These are phyloP conservation scores for Pichia sp. DNA, from an alignment of 1,139 yeast genomes.

Conservation along the genomic window DNA sequence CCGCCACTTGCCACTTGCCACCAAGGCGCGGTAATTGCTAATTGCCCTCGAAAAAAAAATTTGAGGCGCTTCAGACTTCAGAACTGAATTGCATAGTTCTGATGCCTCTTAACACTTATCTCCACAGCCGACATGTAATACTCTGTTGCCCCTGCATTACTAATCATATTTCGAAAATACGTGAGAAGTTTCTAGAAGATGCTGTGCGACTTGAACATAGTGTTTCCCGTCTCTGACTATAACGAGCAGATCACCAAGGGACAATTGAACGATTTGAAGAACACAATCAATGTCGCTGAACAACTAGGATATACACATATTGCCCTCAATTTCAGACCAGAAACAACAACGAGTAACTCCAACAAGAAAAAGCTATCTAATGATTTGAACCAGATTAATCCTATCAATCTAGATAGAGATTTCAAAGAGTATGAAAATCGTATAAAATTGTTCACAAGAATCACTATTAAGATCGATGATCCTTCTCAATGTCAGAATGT, in stretches of 20 bases:
- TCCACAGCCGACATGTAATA: too few species aligned
- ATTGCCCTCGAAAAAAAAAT: too few species aligned
- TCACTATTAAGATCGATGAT: conserved; percentile 71
- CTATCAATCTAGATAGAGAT: conserved; percentile 28
- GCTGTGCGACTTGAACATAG: conserved; percentile 72
- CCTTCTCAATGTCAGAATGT: conserved; percentile 71
- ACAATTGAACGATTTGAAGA: conserved; percentile 40
- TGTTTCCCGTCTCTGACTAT: conserved; percentile 65
- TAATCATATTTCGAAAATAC: too few species aligned
- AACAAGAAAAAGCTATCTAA: conserved; percentile 40
- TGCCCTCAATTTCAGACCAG: conserved; percentile 61
- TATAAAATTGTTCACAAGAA: conserved; percentile 59
- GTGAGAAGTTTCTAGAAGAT: too few species aligned
- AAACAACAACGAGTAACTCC: conserved; percentile 35
- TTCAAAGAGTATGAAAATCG: conserved; percentile 30
- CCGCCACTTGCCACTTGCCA: too few species aligned
- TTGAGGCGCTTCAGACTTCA: too few species aligned
- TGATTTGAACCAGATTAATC: conserved; percentile 31
- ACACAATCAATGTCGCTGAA: conserved; percentile 48
- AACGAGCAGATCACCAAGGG: conserved; percentile 32
- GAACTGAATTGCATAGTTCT: too few species aligned
- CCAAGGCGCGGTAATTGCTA: too few species aligned
- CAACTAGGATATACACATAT: conserved; percentile 64
- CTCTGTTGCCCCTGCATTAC: too few species aligned
- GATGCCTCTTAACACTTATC: too few species aligned